Base-by-base conservation (phyloP, 257 asterid species). In the Solanum peruvianum region DNA sequence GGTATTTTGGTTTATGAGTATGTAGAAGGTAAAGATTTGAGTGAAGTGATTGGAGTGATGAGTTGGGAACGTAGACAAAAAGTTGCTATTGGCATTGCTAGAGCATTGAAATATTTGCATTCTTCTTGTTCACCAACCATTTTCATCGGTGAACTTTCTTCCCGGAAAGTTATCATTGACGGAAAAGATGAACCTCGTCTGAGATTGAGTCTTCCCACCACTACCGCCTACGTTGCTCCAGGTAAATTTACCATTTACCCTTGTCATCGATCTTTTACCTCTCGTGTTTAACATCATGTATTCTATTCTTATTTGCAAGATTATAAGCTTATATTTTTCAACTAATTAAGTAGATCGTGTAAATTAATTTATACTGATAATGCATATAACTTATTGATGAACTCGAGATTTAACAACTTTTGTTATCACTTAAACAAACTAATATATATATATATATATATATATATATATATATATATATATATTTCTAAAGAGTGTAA, bases 51-150 rank as follows among this genome's bases (percentile, higher is more conserved):
- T 35, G 89, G 85, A 21, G 83, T 87, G n/a, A 42, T 95, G 77
- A 89, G 67, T 31, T 96, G 96, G 98, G 92, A 82, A 14, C 88
- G 88, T 31, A 91, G 99, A 27, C 87, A 90, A n/a, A 95, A 90
- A 49, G 91, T 95, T 8, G 98, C 97, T 15, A 25, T 89, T 7
- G 97, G 95, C 71, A 90, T 95, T 9, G 90, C 94, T 1, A 93
- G 90, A 87, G 98, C 97, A 11, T 91, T 96, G 8, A 87, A 88
- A 56, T 94, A 96, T 73, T 86, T 95, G 89, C 98, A 94, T 66
- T 87, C 88, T 62, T n/a, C 29, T 35, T 90, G 93, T 73, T 89
- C 93, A 2, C 94, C 96, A 23, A 69, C 90, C n/a, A 87, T 94
- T 39, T 7, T 87, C 18, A 91, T 90, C 9, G 98, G 97, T 3